Percentiles rank a stretch among this genome's conserved stretches.
phyloP scores from a whole-genome alignment of 2,329 filamentous ascomycete genomes.

The Colletotrichum spaethianum region DNA sequence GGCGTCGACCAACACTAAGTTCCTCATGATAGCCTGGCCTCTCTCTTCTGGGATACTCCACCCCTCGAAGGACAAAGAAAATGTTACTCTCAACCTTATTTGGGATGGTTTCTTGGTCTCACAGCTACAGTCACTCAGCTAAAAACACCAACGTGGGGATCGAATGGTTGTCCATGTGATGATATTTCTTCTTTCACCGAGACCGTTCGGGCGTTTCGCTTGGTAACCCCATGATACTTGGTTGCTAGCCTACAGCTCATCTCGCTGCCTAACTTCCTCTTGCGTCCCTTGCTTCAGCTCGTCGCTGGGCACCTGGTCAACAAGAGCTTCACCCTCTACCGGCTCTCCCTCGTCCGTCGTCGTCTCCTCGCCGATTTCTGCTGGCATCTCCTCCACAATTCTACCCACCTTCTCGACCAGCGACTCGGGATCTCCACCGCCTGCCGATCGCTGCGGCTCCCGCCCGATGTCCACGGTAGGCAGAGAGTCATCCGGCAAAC shows the following conservation, averaged over 20 bases:
- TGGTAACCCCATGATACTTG: neutral
- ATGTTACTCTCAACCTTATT: neutral
- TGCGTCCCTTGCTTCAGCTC: conserved; percentile 44
- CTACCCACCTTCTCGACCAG: conserved; percentile 69
- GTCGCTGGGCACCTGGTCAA: conserved; percentile 40
- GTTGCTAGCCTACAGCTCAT: conserved; percentile 30
- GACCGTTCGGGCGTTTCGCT: conserved; percentile 5
- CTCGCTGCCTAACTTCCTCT: conserved; percentile 35
- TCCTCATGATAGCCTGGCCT: conserved; percentile 1
- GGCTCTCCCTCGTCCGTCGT: conserved; percentile 6
- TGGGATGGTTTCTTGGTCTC: neutral
- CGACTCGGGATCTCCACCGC: conserved; percentile 52
- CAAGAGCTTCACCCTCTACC: conserved; percentile 43
- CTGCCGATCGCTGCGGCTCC: conserved; percentile 43
- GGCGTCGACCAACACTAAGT: neutral
- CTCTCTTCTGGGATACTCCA: neutral
- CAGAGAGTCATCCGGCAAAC: conserved; percentile 58
- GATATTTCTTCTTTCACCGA: conserved; percentile 30
- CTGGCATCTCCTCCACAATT: conserved; percentile 57
- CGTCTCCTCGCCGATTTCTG: conserved; percentile 38
- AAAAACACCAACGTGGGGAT: conserved; percentile 8
- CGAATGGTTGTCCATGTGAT: conserved; percentile 14
- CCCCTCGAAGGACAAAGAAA: conserved; percentile 13
- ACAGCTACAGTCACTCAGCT: neutral
- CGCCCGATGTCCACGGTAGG: conserved; percentile 65